Evolutionary conservation across 2,329 filamentous ascomycete genomes (phyloP).

Genomic region (Tolypocladium tropicale): DNA sequence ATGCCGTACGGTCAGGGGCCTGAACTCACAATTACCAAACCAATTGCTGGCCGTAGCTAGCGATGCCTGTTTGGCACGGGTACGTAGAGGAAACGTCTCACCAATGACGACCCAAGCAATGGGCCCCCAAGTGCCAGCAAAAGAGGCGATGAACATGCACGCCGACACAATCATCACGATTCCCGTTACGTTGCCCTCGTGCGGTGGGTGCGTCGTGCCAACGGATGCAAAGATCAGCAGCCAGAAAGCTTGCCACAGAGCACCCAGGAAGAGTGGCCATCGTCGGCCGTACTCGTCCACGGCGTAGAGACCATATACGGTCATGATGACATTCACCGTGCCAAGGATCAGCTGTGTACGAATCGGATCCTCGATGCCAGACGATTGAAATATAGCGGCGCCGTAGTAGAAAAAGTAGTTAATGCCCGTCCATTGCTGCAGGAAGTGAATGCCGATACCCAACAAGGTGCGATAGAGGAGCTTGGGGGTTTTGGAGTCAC

Average conservation of each 20-base stretch:
- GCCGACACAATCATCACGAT: constrained; percentile 63
- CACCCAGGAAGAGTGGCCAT: constrained; percentile 54
- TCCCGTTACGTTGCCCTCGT: constrained; percentile 37
- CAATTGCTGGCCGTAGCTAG: constrained; percentile 45
- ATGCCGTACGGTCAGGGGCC: no score
- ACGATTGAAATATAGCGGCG: constrained; percentile 56
- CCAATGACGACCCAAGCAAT: constrained; percentile 59
- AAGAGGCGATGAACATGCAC: constrained; percentile 65
- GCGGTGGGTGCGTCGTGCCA: constrained; percentile 34
- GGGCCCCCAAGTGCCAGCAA: constrained; percentile 60
- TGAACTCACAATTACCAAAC: constrained; percentile 47
- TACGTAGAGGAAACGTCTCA: constrained; percentile 53
- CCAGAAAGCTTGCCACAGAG: constrained; percentile 57
- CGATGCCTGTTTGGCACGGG: constrained; percentile 43
- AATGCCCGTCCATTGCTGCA: constrained; percentile 57
- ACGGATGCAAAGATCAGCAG: constrained; percentile 54
- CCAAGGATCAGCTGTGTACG: constrained; percentile 58
- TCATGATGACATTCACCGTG: constrained; percentile 57
- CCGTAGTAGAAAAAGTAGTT: constrained; percentile 58
- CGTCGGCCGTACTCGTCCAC: constrained; percentile 61
- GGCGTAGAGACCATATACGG: constrained; percentile 56
- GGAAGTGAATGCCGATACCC: constrained; percentile 51
- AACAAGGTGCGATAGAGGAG: constrained; percentile 55
- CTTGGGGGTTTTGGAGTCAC: constrained; percentile 39
- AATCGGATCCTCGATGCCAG: constrained; percentile 56